Evolutionary conservation across 78 protist species (phyloP), one percentile per base, ranked within the genome.

Genomic region (Emiliania huxleyi): DNA sequence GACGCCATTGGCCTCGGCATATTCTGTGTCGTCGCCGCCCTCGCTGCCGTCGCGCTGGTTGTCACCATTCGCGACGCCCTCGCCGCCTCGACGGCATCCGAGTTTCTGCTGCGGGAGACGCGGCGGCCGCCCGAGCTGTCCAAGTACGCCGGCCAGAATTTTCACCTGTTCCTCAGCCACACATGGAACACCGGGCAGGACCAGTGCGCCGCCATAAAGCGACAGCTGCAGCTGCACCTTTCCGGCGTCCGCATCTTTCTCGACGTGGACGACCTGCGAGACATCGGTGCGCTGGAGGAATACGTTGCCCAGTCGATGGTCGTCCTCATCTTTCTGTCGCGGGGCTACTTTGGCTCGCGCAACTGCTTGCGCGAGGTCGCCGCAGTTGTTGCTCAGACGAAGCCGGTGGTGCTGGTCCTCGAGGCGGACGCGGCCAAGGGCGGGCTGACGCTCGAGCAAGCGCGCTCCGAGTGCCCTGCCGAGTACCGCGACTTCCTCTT

Each of bases 191-290:
- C 38, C 1, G 88, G 49, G 42, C 90, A 45, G 42, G 52, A 46
- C 69, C 56, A 33, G 15, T 69, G 1, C 25, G 43, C 21, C 29
- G 44, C 43, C 35, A 33, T 46, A 21, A 46, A 45, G 56, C 2
- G 69, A 19, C 69, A 84, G 40, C 62, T 84, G 29, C 69, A 84
- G 69, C 69, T 45, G 1, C 42, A 12, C 26, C 69, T 84, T 15
- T 69, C 90, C 26, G 90, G 62, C 19, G 69, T 84, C 26, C 33
- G 40, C 38, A 2, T 84, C 90, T 84, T 45, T 26, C 90, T 84
- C 69, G 90, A 84, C 90, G 90, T 84, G 42, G 90, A 84, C 90
- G 37, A 45, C 23, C 90, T 84, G 44, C 11, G 22, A 11, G 43
- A 48, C 90, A 21, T 84, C 69, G 62, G 43, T 11, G 23, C 3